Evolutionary conservation across 192 early-diverging fungal species (phyloP).

Genomic region (Gonapodya sp.): DNA sequence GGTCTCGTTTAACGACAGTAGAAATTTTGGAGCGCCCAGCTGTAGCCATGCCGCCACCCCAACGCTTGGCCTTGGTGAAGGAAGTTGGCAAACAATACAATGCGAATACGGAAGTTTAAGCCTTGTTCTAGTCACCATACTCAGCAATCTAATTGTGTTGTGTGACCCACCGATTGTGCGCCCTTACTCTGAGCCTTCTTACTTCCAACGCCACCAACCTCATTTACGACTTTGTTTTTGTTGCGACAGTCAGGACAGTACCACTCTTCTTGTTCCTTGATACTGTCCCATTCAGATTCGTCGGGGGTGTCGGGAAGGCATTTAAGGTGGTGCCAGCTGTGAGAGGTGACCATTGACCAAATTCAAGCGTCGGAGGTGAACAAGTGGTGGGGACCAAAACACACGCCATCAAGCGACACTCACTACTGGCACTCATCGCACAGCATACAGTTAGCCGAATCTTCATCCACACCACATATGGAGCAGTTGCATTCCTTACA

Average conservation of each 20-base stretch:
- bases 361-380: background rate
- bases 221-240: background rate
- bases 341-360: background rate
- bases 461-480: background rate
- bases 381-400: background rate
- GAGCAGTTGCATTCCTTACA: background rate
- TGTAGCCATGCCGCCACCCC: background rate
- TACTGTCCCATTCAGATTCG: background rate
- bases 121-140: no score
- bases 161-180: background rate
- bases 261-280: background rate
- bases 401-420: no score
- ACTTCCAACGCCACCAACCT: background rate
- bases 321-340: background rate
- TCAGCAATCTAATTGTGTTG: no score
- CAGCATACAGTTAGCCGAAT: background rate
- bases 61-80: background rate
- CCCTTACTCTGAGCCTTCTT: background rate
- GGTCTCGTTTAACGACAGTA: conserved; percentile 28
- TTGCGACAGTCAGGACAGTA: background rate
- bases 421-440: conserved; percentile 3
- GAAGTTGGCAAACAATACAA: background rate
- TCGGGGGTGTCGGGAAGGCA: background rate
- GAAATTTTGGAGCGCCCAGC: conserved; percentile 9
- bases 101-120: no score